Conservation (phyloP, 495 filamentous ascomycete species). For the Hypoxylon fuscum region DNA sequence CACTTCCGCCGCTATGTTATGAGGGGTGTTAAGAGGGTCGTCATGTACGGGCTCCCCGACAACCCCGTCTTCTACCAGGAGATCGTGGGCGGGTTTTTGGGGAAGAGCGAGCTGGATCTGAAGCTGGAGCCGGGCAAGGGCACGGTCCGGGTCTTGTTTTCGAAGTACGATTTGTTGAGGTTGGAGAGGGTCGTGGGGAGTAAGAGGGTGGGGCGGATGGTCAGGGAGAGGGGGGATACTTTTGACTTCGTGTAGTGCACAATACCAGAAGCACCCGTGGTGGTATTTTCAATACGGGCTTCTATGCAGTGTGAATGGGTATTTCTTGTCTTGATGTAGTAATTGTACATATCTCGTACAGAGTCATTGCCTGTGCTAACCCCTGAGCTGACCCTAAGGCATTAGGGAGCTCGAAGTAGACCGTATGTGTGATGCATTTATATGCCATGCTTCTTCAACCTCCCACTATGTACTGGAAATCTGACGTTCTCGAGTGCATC, state of each 20-base stretch:
- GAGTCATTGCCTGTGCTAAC: neutral
- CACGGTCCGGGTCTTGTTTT: slow-evolving; percentile 78
- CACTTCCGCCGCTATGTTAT: slow-evolving; percentile 89
- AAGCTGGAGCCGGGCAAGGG: slow-evolving; percentile 58
- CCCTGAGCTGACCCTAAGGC: no score
- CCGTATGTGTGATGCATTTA: neutral
- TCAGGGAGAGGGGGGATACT: slow-evolving; percentile 82
- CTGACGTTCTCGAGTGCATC: no score
- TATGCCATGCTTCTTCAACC: neutral
- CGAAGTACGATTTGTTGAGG: slow-evolving; percentile 86
- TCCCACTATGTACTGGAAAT: no score
- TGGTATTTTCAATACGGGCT: neutral
- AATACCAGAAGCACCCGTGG: neutral
- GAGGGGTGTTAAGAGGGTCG: slow-evolving; percentile 77
- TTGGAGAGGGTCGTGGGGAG: slow-evolving; percentile 89
- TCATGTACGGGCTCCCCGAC: slow-evolving; percentile 90
- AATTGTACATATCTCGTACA: slow-evolving; percentile 29
- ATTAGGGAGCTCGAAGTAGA: neutral
- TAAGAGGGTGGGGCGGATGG: slow-evolving; percentile 76
- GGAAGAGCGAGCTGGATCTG: slow-evolving; percentile 63
- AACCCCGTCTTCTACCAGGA: slow-evolving; percentile 91
- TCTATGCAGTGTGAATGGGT: slow-evolving; percentile 6
- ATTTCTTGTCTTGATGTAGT: slow-evolving; percentile 23
- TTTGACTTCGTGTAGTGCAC: slow-evolving; percentile 73
- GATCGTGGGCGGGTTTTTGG: slow-evolving; percentile 76